phyloP scores from a whole-genome alignment of 2,329 filamentous ascomycete species.

The Microdochium trichocladiopsis region DNA sequence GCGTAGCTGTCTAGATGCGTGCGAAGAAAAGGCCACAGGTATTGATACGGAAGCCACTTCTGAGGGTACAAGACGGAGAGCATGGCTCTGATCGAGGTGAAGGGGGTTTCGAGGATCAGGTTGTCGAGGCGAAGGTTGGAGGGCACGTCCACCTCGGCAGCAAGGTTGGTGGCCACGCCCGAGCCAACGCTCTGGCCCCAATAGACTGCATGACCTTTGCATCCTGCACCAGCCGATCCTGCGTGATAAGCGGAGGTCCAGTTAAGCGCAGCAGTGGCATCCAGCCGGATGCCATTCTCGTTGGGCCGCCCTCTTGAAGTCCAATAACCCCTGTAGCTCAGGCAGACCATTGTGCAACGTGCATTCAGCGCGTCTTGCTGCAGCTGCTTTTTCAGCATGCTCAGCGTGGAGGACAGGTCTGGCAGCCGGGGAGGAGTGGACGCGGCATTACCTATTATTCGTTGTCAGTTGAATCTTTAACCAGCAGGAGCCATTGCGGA shows the following conservation, averaged over 20 bases:
- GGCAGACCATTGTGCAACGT: constrained; percentile 42
- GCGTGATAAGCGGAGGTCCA: constrained; percentile 39
- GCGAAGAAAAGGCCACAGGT: constrained; percentile 67
- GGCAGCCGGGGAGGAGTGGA: constrained; percentile 51
- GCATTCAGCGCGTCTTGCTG: constrained; percentile 18
- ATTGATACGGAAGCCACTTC: constrained; percentile 71
- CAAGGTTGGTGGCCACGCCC: constrained; percentile 60
- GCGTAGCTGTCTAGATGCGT: constrained; percentile 51
- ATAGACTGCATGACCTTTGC: constrained; percentile 39
- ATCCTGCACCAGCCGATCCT: constrained; percentile 6
- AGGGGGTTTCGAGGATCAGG: constrained; percentile 70
- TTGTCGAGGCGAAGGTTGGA: constrained; percentile 32
- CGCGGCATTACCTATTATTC: constrained; percentile 45
- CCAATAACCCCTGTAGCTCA: constrained; percentile 71
- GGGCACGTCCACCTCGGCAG: constrained; percentile 30
- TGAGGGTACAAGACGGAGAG: constrained; percentile 67
- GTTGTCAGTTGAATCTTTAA: constrained; percentile 3
- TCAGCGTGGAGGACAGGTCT: constrained; percentile 46
- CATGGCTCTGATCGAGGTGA: constrained; percentile 65
- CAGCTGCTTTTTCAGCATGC: constrained; percentile 30
- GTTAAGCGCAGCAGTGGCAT: constrained; percentile 55
- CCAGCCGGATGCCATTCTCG: constrained; percentile 62
- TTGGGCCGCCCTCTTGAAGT: constrained; percentile 65
- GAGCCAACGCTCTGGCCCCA: constrained; percentile 77
- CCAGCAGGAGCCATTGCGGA: too few relatives aligned